These are phyloP conservation scores for Hippophae tibetana DNA, from an alignment of 306 rosid species.

Conservation along the genomic window DNA sequence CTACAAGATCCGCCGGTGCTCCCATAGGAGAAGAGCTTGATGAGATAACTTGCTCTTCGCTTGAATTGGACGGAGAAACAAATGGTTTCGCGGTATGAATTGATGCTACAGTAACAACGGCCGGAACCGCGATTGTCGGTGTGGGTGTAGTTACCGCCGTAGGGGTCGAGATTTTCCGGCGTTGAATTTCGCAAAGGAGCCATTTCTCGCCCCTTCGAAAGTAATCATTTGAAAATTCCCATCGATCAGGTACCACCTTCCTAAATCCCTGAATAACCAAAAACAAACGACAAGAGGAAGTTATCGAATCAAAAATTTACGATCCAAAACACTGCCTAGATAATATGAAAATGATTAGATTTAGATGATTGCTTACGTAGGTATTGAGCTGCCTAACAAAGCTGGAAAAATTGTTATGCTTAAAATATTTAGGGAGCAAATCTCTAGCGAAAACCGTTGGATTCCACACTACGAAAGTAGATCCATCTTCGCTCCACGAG, in stretches of 20 bases:
- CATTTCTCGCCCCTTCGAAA: slow-evolving; percentile 61
- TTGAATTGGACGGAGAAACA: slow-evolving; percentile 53
- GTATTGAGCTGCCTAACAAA: slow-evolving; percentile 94
- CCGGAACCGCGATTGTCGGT: slow-evolving; percentile 9
- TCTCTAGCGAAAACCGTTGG: slow-evolving; percentile 81
- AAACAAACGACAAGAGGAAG: background rate
- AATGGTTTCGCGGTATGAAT: slow-evolving; percentile 21
- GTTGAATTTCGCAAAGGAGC: slow-evolving; percentile 68
- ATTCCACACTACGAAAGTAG: slow-evolving; percentile 87
- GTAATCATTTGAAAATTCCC: slow-evolving; percentile 80
- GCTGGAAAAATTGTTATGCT: slow-evolving; percentile 93
- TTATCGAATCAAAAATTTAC: background rate
- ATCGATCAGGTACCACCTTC: slow-evolving; percentile 80
- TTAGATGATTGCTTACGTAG: slow-evolving; percentile 36
- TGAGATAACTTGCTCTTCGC: slow-evolving; percentile 63
- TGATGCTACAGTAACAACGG: slow-evolving; percentile 21
- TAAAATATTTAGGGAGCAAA: slow-evolving; percentile 74
- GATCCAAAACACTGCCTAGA: background rate
- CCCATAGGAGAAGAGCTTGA: slow-evolving; percentile 47
- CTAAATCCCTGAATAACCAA: slow-evolving; percentile 53
- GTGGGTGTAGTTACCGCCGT: background rate
- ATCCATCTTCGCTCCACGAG: slow-evolving; percentile 88
- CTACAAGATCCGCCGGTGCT: slow-evolving; percentile 52
- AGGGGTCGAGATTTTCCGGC: slow-evolving; percentile 44
- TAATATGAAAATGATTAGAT: too few relatives aligned